Conservation (phyloP, 495 filamentous ascomycete genomes). For the Xylaria flabelliformis region DNA sequence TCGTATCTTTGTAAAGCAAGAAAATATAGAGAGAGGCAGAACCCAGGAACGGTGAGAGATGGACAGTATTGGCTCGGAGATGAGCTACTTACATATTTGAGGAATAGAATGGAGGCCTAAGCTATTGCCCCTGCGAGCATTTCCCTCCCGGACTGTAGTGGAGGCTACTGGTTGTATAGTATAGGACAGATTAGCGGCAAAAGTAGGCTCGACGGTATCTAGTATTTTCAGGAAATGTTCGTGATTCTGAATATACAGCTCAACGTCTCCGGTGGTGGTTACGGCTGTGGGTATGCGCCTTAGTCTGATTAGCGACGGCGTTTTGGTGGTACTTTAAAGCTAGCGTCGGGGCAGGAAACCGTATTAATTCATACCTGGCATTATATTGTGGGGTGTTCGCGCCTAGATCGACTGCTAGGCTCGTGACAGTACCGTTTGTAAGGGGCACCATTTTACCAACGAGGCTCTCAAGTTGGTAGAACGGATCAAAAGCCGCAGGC, state of each 20-base stretch:
- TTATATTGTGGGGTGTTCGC: neutral
- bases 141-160: neutral
- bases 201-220: neutral
- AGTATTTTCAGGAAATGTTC: neutral
- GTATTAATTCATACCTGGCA: neutral
- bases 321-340: neutral
- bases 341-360: neutral
- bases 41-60: neutral
- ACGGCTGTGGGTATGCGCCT: neutral
- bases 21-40: neutral
- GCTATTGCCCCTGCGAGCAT: neutral
- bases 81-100: neutral
- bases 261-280: neutral
- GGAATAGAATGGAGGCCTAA: neutral
- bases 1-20: neutral
- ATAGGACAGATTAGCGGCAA: neutral
- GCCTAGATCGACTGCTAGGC: neutral
- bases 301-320: neutral
- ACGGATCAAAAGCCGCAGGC: conserved; percentile 16
- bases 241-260: neutral
- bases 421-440: conserved; percentile 25
- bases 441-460: conserved; percentile 15
- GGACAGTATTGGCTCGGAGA: neutral
- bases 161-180: conserved; percentile 11
- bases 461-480: conserved; percentile 23